phyloP scores from a whole-genome alignment of 495 filamentous ascomycete genomes.

The Talaromyces borbonicus region DNA sequence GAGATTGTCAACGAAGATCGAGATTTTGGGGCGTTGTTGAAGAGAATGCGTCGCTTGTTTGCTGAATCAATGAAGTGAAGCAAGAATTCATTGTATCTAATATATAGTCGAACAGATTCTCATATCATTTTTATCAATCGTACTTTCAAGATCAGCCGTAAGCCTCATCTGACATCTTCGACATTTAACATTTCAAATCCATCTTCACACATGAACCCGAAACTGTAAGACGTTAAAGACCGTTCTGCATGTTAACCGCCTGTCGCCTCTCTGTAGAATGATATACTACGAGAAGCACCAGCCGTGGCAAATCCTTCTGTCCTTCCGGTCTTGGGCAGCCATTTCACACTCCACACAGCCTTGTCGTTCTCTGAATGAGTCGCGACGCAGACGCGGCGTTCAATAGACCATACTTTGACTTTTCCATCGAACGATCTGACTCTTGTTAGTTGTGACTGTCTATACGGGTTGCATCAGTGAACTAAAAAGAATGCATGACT shows the following conservation, averaged over 20 bases:
- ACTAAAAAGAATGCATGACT: no score
- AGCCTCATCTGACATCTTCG: no score
- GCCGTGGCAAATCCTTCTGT: constrained; percentile 83
- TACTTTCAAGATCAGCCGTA: no score
- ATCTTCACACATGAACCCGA: no score
- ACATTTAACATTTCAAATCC: no score
- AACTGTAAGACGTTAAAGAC: background rate
- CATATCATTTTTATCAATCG: no score
- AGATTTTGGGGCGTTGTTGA: constrained; percentile 71
- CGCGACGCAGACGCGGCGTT: constrained; percentile 72
- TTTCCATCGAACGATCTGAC: constrained; percentile 74
- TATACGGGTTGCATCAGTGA: background rate
- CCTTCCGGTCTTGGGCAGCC: constrained; percentile 68
- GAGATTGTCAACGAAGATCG: constrained; percentile 70
- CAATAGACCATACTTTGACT: constrained; percentile 88
- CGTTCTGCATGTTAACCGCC: constrained; percentile 40
- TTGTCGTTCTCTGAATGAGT: constrained; percentile 87
- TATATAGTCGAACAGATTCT: constrained; percentile 7
- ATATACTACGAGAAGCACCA: constrained; percentile 68
- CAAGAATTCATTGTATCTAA: background rate
- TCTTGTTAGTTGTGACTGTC: background rate
- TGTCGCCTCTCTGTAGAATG: constrained; percentile 88
- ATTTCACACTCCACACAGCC: constrained; percentile 76
- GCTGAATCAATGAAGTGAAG: constrained; percentile 44
- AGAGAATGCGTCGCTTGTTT: constrained; percentile 89